A percentile compares a stretch with the other conserved stretches of the same genome.
These are phyloP conservation scores for Neurospora sp. DNA, from an alignment of 2,329 filamentous ascomycete genomes.

Conservation along the genomic window DNA sequence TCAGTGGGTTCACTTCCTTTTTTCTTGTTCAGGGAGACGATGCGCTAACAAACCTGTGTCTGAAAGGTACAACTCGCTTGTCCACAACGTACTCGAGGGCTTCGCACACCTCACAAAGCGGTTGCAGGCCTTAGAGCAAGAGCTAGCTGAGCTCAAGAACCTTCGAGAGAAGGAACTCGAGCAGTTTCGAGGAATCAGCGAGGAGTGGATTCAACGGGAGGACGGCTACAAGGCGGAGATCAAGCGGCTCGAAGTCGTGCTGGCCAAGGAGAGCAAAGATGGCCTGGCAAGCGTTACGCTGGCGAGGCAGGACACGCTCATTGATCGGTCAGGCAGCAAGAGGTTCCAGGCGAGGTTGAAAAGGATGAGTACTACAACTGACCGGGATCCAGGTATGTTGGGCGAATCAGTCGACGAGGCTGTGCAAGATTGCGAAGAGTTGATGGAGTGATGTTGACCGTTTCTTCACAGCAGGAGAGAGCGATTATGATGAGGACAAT, in stretches of 20 bases:
- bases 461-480: not conserved
- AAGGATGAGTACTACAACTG: conserved; percentile 13
- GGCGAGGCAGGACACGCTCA: conserved; percentile 31
- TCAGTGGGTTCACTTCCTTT: conserved; percentile 1
- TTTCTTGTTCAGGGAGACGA: not conserved
- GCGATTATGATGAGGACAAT: not conserved
- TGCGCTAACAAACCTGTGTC: not conserved
- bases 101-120: conserved; percentile 21
- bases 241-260: conserved; percentile 27
- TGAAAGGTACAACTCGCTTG: conserved; percentile 30
- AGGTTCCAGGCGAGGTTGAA: conserved; percentile 24
- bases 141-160: conserved; percentile 20
- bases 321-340: conserved; percentile 27
- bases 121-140: conserved; percentile 12
- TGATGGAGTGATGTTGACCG: not conserved
- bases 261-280: conserved; percentile 25
- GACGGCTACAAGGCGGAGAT: conserved; percentile 29
- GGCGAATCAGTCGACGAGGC: not conserved
- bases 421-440: not conserved
- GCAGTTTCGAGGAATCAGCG: conserved; percentile 26
- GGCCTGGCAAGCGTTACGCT: conserved; percentile 35
- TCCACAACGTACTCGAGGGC: conserved; percentile 29
- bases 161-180: conserved; percentile 23
- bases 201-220: conserved; percentile 31
- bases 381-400: conserved; percentile 7